A percentile compares a stretch with the other conserved stretches of the same genome.
phyloP scores from a whole-genome alignment of 2,329 filamentous ascomycete genomes.

The Chaetothyriales sp. region DNA sequence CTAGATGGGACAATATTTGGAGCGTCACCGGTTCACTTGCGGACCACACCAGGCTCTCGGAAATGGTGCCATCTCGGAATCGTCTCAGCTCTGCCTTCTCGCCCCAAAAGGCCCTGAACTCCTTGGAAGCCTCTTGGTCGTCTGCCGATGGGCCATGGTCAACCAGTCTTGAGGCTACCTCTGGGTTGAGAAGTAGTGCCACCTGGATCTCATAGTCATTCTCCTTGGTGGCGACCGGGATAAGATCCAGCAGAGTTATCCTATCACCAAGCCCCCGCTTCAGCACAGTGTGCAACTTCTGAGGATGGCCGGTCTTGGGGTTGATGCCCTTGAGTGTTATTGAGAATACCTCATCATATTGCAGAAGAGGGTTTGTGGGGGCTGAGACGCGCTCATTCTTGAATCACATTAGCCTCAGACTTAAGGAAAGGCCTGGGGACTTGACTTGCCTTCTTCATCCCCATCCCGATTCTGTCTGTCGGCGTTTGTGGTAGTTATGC shows the following conservation, averaged over 20 bases:
- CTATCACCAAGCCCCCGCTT: slow-evolving; percentile 61
- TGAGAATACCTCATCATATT: slow-evolving; percentile 39
- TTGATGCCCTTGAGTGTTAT: slow-evolving; percentile 14
- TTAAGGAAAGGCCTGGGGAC: neutral
- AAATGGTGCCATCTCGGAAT: slow-evolving; percentile 88
- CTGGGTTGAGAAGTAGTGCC: slow-evolving; percentile 56
- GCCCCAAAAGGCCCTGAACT: slow-evolving; percentile 87
- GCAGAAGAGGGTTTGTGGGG: slow-evolving; percentile 37
- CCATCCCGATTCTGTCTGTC: neutral
- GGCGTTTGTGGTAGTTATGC: neutral
- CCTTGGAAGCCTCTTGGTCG: slow-evolving; percentile 63
- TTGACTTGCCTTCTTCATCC: neutral
- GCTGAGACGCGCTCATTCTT: slow-evolving; percentile 66
- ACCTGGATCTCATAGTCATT: slow-evolving; percentile 36
- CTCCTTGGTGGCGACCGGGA: slow-evolving; percentile 23
- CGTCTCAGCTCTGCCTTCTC: slow-evolving; percentile 81
- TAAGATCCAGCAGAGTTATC: slow-evolving; percentile 50
- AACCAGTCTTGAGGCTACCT: slow-evolving; percentile 57
- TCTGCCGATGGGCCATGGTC: slow-evolving; percentile 82
- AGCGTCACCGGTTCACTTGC: slow-evolving; percentile 51
- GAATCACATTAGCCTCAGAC: slow-evolving; percentile 26
- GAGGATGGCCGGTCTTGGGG: slow-evolving; percentile 10
- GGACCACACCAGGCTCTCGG: slow-evolving; percentile 80
- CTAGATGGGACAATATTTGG: slow-evolving; percentile 61
- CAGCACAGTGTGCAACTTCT: slow-evolving; percentile 49